Evolutionary conservation across 1,284 basidiomycete genomes (phyloP).

Genomic region (Heterobasidion occidentale): DNA sequence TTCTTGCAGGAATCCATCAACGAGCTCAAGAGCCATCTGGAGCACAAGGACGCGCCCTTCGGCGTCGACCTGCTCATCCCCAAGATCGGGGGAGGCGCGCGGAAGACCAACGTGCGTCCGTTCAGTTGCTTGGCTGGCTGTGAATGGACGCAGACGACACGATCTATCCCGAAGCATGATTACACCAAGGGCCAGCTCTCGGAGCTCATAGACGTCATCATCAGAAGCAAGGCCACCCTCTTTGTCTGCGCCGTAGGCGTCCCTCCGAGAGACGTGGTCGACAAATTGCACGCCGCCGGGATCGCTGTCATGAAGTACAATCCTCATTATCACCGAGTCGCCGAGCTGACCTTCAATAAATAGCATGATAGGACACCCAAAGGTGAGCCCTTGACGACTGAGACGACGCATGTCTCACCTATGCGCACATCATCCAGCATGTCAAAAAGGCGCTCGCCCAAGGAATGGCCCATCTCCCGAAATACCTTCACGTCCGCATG

Average conservation of each 20-base stretch:
- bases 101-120: conserved; percentile 67
- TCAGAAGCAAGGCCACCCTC: conserved; percentile 64
- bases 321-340: neutral
- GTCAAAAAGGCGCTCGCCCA: conserved; percentile 72
- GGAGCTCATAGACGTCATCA: conserved; percentile 74
- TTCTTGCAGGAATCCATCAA: conserved; percentile 55
- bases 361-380: conserved; percentile 87
- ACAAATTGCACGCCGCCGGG: conserved; percentile 71
- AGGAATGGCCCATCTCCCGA: conserved; percentile 26
- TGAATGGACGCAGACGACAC: conserved; percentile 1
- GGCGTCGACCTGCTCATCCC: conserved; percentile 79
- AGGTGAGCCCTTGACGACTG: conserved; percentile 29
- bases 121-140: neutral
- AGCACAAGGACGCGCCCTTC: conserved; percentile 72
- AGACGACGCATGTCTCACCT: neutral
- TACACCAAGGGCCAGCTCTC: conserved; percentile 72
- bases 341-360: neutral
- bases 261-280: conserved; percentile 76
- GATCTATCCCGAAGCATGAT: conserved; percentile 40
- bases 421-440: conserved; percentile 40
- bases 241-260: conserved; percentile 86
- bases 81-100: conserved; percentile 68
- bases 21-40: conserved; percentile 63
- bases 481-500: neutral
- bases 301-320: conserved; percentile 80